Conservation (phyloP, 768 basidiomycete species). For the Inosperma sp. region DNA sequence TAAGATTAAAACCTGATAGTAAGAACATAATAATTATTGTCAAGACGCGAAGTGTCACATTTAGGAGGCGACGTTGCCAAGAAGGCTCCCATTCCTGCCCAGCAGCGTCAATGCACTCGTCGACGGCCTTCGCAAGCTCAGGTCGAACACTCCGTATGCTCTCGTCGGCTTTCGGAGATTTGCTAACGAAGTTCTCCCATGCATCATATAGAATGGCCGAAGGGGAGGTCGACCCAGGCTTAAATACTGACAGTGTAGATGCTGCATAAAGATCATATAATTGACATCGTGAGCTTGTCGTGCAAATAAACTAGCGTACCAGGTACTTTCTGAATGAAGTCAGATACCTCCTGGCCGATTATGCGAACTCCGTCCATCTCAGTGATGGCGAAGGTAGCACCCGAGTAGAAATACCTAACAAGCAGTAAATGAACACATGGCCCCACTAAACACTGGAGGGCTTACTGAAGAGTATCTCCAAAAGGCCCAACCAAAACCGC, state of each 20-base stretch:
- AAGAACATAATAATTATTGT: not conserved
- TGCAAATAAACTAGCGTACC: conserved; percentile 35
- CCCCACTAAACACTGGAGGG: conserved; percentile 1
- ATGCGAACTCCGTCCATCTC: conserved; percentile 91
- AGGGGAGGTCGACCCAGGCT: conserved; percentile 88
- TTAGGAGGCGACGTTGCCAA: conserved; percentile 85
- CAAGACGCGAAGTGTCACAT: conserved; percentile 42
- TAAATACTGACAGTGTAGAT: conserved; percentile 77
- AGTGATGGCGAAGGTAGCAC: conserved; percentile 71
- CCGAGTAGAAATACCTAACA: conserved; percentile 72
- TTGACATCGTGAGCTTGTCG: not conserved
- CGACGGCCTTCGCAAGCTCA: conserved; percentile 81
- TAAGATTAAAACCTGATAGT: conserved; percentile 25
- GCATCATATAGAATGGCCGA: conserved; percentile 92
- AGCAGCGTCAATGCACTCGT: conserved; percentile 91
- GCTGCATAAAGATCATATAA: conserved; percentile 36
- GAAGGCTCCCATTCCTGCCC: conserved; percentile 86
- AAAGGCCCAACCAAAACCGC: conserved; percentile 89
- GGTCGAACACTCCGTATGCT: conserved; percentile 82
- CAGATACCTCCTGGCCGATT: conserved; percentile 70
- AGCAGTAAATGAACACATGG: not conserved
- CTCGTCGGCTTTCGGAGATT: conserved; percentile 91
- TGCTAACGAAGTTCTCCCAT: conserved; percentile 78
- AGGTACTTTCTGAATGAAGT: conserved; percentile 93
- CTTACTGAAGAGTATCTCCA: conserved; percentile 81